Conservation (phyloP, 306 rosid genomes). For the Fragaria ananassa region DNA sequence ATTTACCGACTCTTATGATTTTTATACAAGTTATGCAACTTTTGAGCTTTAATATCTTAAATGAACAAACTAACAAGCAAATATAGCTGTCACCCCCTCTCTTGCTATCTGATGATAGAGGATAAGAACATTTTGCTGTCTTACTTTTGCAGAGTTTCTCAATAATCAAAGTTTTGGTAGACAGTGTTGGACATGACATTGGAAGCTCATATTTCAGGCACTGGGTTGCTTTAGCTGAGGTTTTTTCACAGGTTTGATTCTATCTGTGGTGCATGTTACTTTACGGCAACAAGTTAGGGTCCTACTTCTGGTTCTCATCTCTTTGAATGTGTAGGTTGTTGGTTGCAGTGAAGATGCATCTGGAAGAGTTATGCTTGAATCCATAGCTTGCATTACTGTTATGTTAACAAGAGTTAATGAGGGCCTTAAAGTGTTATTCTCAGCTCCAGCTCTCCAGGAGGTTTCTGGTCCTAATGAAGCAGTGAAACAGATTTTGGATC, state of each 20-base stretch:
- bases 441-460: slow-evolving; percentile 45
- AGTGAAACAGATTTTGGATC: slow-evolving; percentile 61
- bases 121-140: slow-evolving; percentile 26
- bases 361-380: slow-evolving; percentile 76
- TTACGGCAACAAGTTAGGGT: not conserved
- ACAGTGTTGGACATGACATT: slow-evolving; percentile 46
- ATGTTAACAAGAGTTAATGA: slow-evolving; percentile 69
- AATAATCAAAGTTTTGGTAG: slow-evolving; percentile 64
- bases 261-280: slow-evolving; percentile 19
- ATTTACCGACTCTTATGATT: not conserved
- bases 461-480: slow-evolving; percentile 36
- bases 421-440: slow-evolving; percentile 49
- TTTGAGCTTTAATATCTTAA: not conserved
- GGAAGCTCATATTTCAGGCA: slow-evolving; percentile 59
- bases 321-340: slow-evolving; percentile 59
- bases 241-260: slow-evolving; percentile 71
- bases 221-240: slow-evolving; percentile 70
- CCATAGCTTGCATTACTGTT: slow-evolving; percentile 66
- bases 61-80: not conserved
- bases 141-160: slow-evolving; percentile 68
- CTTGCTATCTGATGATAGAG: slow-evolving; percentile 1
- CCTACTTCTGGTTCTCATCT: slow-evolving; percentile 31
- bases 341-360: slow-evolving; percentile 52
- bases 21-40: not conserved
- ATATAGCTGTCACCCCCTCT: not conserved